Percentiles rank a stretch among this genome's conserved stretches.
Conservation (phyloP, 1,139 yeast species). For the Blastobotrys indianensis region DNA sequence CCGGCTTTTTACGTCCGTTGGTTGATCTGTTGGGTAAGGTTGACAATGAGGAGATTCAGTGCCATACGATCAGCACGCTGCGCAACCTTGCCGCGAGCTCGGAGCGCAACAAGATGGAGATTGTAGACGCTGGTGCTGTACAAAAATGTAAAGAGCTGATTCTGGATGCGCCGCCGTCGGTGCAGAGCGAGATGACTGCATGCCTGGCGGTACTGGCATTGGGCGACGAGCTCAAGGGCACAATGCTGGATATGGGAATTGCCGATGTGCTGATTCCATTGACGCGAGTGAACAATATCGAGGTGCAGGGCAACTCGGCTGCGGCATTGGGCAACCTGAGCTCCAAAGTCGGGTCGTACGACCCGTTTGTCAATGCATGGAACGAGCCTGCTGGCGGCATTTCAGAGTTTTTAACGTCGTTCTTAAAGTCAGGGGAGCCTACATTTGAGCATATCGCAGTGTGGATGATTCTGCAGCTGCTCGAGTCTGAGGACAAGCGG, state of each 20-base stretch:
- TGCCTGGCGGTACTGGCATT: slow-evolving; percentile 94
- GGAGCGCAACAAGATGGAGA: slow-evolving; percentile 86
- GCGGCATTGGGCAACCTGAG: slow-evolving; percentile 96
- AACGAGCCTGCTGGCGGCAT: slow-evolving; percentile 78
- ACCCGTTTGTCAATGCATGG: slow-evolving; percentile 77
- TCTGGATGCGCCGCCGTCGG: slow-evolving; percentile 74
- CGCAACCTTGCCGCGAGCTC: slow-evolving; percentile 94
- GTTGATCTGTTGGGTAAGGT: slow-evolving; percentile 78
- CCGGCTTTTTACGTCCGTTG: slow-evolving; percentile 88
- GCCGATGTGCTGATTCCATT: slow-evolving; percentile 86
- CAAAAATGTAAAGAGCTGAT: slow-evolving; percentile 88
- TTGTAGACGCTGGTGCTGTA: slow-evolving; percentile 93
- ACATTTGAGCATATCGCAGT: slow-evolving; percentile 97
- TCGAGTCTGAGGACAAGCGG: slow-evolving; percentile 78
- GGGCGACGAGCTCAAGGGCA: slow-evolving; percentile 90
- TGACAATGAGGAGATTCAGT: slow-evolving; percentile 92
- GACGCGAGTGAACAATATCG: slow-evolving; percentile 82
- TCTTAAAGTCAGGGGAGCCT: slow-evolving; percentile 80
- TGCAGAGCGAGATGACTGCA: slow-evolving; percentile 94
- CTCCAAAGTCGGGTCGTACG: slow-evolving; percentile 79
- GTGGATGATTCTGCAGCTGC: slow-evolving; percentile 91
- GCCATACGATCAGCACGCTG: slow-evolving; percentile 94
- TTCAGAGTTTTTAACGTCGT: slow-evolving; percentile 72
- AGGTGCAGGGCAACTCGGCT: slow-evolving; percentile 97
- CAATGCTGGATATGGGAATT: slow-evolving; percentile 76